Base-by-base conservation (phyloP, 2,329 filamentous ascomycete species). In the Orbilia brochopaga region DNA sequence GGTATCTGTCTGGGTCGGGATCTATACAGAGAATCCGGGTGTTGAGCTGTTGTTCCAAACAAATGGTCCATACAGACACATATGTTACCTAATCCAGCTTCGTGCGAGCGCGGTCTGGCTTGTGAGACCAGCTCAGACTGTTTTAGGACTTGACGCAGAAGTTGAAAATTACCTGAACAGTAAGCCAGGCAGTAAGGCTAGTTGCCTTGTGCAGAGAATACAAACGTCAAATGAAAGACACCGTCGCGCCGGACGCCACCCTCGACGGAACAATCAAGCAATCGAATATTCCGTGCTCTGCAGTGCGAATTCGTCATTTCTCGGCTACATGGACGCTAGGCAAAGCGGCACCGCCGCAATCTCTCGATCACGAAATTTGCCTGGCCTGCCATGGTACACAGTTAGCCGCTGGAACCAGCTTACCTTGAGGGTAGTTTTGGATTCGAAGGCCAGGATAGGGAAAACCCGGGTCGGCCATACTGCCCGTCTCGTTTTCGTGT, bases 371-470 rank as follows among this genome's bases (percentile, higher is more conserved):
- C 37, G 3, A 17, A 13, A 15, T 42, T 17, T 48, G n/a, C 8
- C 44, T 19, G 27, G 8, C 27, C 27, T 32, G 27, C 27, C 3
- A 32, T 8, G 27, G 27, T 11, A 19, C 11, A 2, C 44, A 48
- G 44, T 48, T 48, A 48, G 44, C 44, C 44, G 44, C 44, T 48
- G 44, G 44, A 23, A 19, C 3, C 11, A 44, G 13, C 5, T 5
- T 3, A 44, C 11, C 11, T 44, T 17, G 40, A 48, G 19, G 15
- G 27, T 32, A 32, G 8, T 3, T 32, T n/a, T 8, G 27, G 17
- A 5, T 23, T 48, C 21, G 17, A 1, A 30, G 37, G 21, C 55
- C 60, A 65, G 67, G 67, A 65, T 72, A 72, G 67, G 67, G 67
- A 72, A 65, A 65, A 60, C 67, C 59, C 67, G 67, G 67, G 44